Base-by-base conservation (phyloP, 192 early-diverging fungal genomes). In the Coemansia sp. region DNA sequence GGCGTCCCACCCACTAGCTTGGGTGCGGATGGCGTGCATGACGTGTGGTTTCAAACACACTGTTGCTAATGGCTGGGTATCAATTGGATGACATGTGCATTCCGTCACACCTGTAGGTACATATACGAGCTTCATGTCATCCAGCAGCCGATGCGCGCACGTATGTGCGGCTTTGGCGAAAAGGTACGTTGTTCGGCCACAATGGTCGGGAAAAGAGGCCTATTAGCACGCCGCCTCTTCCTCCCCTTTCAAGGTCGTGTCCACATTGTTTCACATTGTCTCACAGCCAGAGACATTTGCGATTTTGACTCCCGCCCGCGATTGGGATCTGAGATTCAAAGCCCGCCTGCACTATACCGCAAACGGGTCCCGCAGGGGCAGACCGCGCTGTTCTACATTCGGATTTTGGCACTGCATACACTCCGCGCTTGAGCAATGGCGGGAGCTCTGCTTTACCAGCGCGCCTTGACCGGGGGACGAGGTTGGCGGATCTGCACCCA, bases 161-260 rank as follows among this genome's bases (percentile, higher is more conserved):
- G 84, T 23, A 81, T 78, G 70, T 85, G 82, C 55, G 86, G 83
- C n/a, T 86, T 85, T 69, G 82, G 81, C 5, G 84, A 88, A 47
- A 85, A 83, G 55, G 72, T 64, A 70, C 17, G 46, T 30, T 47
- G 25, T 14, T 28, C 27, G 17, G 45, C 14, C 36, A 39, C 5
- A 32, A n/a, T n/a, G n/a, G n/a, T n/a, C n/a, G n/a, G n/a, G n/a
- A n/a, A n/a, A n/a, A n/a, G n/a, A n/a, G n/a, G n/a, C n/a, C n/a
- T n/a, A n/a, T n/a, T n/a, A 53, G n/a, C 15, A 36, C 10, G 26
- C 52, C 30, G 35, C 22, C 14, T 44, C 19, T 39, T 39, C 19
- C 15, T 4, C 38, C 38, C 38, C 17, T 39, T 39, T 39, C 38
- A 39, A 17, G 19, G 8, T 39, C 19, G 38, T 15, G 19, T 39